Base-by-base conservation (phyloP, 179 eudicot genomes). In the Vitellaria paradoxa region DNA sequence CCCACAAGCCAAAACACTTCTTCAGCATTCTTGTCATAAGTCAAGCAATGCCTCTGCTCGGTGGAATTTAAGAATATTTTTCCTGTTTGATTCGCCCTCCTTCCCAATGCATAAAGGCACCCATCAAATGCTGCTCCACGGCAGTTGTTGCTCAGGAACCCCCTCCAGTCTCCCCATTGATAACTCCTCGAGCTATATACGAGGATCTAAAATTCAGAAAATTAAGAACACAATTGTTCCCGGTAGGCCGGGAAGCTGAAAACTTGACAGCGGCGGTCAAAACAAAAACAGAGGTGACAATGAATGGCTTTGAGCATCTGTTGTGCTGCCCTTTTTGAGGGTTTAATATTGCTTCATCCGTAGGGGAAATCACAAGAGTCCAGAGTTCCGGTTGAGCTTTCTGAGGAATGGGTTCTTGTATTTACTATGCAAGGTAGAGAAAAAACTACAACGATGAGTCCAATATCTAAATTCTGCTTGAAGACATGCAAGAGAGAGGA, bases 101-200 rank as follows among this genome's bases (percentile, higher is more conserved):
- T 17, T 23, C 81, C 86, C 57, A 80, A 67, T 13, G 74, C 83
- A 42, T 83, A 66, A 12, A 83, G 73, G 83, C 80, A 83, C 18
- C 69, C 76, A 5, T 74, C 18, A 65, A 83, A 83, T 17, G 68
- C 49, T 56, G 47, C 76, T 46, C 75, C 77, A 77, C 81, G 77
- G 72, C 74, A 77, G 7, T 30, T 65, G 11, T 74, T 66, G 45
- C 21, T 24, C 21, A 83, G 45, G 60, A 80, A 83, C 3, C 79
- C 74, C 26, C 81, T 74, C 83, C 86, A 83, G 12, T 65, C 46
- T 11, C 83, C 83, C 24, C 56, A 52, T 68, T 49, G 68, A 52
- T 76, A 62, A 17, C 37, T 64, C 9, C 37, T 30, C 37, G 37
- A 30, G 74, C 30, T 18, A 12, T 18, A 12, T 42, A 9, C 10